phyloP scores from a whole-genome alignment of 2,329 filamentous ascomycete genomes.

The Fusarium mangiferae region DNA sequence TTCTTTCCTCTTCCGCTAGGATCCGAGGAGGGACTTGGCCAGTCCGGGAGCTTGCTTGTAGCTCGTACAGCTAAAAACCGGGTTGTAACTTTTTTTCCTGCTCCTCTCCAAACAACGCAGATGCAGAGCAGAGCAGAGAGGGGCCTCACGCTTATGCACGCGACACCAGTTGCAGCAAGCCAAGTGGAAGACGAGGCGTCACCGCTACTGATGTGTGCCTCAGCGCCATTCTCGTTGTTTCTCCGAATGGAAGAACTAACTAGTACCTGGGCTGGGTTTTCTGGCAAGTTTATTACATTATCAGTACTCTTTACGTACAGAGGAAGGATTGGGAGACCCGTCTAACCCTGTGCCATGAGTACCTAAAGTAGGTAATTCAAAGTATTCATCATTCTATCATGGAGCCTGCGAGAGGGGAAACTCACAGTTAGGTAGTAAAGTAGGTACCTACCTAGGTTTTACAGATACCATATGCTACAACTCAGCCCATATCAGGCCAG shows the following conservation, averaged over 20 bases:
- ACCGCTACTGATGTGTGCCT: slow-evolving; percentile 37
- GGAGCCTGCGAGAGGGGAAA: not conserved
- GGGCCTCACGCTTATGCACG: slow-evolving; percentile 44
- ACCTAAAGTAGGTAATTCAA: no score
- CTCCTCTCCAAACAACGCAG: not conserved
- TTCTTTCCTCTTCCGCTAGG: slow-evolving; percentile 9
- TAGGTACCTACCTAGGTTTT: not conserved
- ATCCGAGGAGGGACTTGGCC: slow-evolving; percentile 20
- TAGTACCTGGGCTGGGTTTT: not conserved
- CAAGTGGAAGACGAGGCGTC: slow-evolving; percentile 35
- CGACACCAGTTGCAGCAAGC: slow-evolving; percentile 42
- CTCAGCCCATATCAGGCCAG: slow-evolving; percentile 13
- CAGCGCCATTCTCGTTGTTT: slow-evolving; percentile 1
- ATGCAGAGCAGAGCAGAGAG: slow-evolving; percentile 10
- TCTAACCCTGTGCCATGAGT: not conserved
- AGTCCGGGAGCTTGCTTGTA: slow-evolving; percentile 16
- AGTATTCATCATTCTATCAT: not conserved
- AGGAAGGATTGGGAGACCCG: not conserved
- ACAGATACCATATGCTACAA: not conserved
- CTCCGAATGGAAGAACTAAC: not conserved
- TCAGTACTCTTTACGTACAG: not conserved
- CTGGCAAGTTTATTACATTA: not conserved
- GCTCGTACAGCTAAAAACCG: slow-evolving; percentile 21
- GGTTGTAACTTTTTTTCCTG: slow-evolving; percentile 13
- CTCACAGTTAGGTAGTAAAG: not conserved